phyloP scores from a whole-genome alignment of 2,329 filamentous ascomycete genomes.

The Ramularia endophylla region DNA sequence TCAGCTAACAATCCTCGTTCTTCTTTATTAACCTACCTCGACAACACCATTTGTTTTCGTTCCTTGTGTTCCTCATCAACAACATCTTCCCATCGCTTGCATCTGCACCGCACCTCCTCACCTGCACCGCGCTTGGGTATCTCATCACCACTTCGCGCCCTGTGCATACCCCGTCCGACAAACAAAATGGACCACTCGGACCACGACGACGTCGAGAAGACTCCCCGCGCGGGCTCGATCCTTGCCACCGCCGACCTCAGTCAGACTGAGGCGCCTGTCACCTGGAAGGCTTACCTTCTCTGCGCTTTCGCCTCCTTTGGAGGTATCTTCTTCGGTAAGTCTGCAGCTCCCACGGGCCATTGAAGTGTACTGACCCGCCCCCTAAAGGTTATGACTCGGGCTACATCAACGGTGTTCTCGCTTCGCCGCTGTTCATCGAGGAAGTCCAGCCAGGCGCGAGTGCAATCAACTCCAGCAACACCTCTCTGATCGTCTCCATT shows the following conservation, averaged over 20 bases:
- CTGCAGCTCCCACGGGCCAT: no score
- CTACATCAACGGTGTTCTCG: conserved; percentile 55
- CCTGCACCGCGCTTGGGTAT: conserved; percentile 2
- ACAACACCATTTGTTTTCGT: not conserved
- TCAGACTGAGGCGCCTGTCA: conserved; percentile 49
- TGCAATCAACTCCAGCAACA: conserved; percentile 29
- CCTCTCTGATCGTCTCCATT: conserved; percentile 66
- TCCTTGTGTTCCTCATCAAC: not conserved
- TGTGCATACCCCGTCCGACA: not conserved
- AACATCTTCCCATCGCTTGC: not conserved
- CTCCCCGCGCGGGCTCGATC: conserved; percentile 16
- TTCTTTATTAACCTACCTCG: not conserved
- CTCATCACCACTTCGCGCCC: not conserved
- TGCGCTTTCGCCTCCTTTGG: conserved; percentile 47
- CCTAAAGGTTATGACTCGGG: conserved; percentile 58
- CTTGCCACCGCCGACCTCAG: conserved; percentile 44
- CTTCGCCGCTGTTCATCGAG: conserved; percentile 46
- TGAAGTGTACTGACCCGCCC: no score
- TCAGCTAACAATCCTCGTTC: not conserved
- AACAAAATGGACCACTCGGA: not conserved
- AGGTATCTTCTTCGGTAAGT: conserved; percentile 61
- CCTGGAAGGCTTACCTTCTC: conserved; percentile 37
- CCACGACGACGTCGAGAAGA: not conserved
- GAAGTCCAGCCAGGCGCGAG: conserved; percentile 42
- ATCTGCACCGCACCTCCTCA: not conserved